Percentiles rank a stretch among this genome's conserved stretches.
Conservation (phyloP, 2,329 filamentous ascomycete genomes). For the Colletotrichum somersetense region DNA sequence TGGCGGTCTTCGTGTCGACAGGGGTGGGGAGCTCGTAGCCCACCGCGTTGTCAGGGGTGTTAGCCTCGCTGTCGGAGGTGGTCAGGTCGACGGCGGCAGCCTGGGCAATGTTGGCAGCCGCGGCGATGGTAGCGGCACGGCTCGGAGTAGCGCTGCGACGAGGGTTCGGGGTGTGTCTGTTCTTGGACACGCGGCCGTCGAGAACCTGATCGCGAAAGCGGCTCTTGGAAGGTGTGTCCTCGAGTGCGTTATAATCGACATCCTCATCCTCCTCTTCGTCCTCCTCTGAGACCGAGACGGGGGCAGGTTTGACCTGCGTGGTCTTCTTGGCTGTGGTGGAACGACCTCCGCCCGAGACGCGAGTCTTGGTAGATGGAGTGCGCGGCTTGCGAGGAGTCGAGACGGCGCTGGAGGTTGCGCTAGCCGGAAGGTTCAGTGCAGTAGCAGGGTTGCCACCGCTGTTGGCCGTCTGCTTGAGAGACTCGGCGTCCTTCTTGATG, state of each 20-base stretch:
- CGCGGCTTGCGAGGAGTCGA: slow-evolving; percentile 47
- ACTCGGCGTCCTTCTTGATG: slow-evolving; percentile 66
- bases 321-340: slow-evolving; percentile 35
- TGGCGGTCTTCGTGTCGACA: slow-evolving; percentile 22
- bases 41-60: slow-evolving; percentile 38
- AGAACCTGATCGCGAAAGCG: slow-evolving; percentile 36
- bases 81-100: slow-evolving; percentile 41
- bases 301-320: slow-evolving; percentile 45
- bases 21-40: slow-evolving; percentile 24
- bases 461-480: slow-evolving; percentile 59
- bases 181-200: slow-evolving; percentile 31
- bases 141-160: slow-evolving; percentile 36
- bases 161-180: slow-evolving; percentile 7
- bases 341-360: slow-evolving; percentile 34
- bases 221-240: slow-evolving; percentile 55
- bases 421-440: slow-evolving; percentile 50
- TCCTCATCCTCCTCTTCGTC: slow-evolving; percentile 47
- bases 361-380: slow-evolving; percentile 41
- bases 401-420: slow-evolving; percentile 44
- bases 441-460: slow-evolving; percentile 60
- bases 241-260: slow-evolving; percentile 49
- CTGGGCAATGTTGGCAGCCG: slow-evolving; percentile 34
- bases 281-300: slow-evolving; percentile 44
- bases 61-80: slow-evolving; percentile 41
- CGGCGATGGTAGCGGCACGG: slow-evolving; percentile 42